Evolutionary conservation across 768 basidiomycete genomes (phyloP), one percentile per base, ranked within the genome.

Genomic region (Lactifluus hygrophoroides): DNA sequence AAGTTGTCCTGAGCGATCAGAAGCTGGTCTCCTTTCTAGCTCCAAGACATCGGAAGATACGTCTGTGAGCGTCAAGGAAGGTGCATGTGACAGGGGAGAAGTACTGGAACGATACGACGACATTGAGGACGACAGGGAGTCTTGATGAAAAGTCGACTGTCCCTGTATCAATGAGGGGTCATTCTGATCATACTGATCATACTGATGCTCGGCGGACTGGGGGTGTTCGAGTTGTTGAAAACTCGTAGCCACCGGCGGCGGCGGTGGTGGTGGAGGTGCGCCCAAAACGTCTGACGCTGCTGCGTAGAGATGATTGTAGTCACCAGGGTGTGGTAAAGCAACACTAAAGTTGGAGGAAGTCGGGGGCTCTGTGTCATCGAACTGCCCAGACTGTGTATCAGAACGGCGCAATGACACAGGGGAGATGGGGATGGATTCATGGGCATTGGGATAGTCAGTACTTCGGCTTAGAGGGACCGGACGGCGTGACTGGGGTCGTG

Each of bases 251-350:
- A 62, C 60, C 28, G 62, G 73, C 14, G 79, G 80, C 45, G 85
- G 86, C 14, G 85, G 85, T 19, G 81, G 86, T 0, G 85, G 85
- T 19, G 81, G 86, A 0, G 79, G 83, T 81, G 88, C 84, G 16
- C 89, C 89, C 16, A 92, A 77, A 9, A 90, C 85, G 68, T 86
- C 82, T 9, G 89, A 88, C 9, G 90, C 90, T 14, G 88, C 89
- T 10, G 80, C 78, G 68, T 88, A 86, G 13, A 89, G 70, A 37
- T 77, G 74, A 67, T 84, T 81, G 63, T 80, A 83, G 53, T 79
- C 77, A 32, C 69, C 70, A 21, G 57, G 19, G 27, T 17, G 42
- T 34, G n/a, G 11, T 16, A 70, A 68, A 50, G 62, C 71, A 10
- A 74, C 66, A 1, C 43, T 54, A 4, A 11, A 30, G 30, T 51